A percentile compares a stretch with the other conserved stretches of the same genome.
Conservation (phyloP, 2,329 filamentous ascomycete species). For the Cladosporium halotolerans region DNA sequence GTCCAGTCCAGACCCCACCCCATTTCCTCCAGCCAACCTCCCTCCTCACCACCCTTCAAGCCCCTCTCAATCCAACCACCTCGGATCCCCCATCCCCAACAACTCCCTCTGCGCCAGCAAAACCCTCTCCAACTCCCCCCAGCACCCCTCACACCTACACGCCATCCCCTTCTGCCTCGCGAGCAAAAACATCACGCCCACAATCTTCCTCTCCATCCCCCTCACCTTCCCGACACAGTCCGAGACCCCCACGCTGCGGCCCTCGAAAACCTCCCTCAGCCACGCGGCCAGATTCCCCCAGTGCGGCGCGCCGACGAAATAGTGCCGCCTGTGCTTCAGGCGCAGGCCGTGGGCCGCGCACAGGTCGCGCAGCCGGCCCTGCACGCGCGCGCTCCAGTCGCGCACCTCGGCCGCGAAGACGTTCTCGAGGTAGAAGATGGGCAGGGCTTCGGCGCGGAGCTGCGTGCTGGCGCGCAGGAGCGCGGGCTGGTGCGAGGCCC, state of each 20-base stretch:
- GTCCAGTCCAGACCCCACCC: no score
- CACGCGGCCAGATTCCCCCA: neutral
- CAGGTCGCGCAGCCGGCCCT: neutral
- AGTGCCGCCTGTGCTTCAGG: neutral
- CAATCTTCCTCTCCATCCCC: neutral
- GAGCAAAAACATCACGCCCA: neutral
- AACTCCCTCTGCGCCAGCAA: neutral
- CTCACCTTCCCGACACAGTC: neutral
- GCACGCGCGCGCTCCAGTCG: neutral
- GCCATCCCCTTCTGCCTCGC: neutral
- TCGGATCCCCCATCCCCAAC: neutral
- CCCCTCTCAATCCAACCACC: neutral
- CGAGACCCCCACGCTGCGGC: neutral
- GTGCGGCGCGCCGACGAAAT: neutral
- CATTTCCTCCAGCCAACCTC: no score
- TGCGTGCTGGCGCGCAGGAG: neutral
- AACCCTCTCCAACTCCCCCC: neutral
- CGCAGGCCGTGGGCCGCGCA: neutral
- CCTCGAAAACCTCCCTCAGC: neutral
- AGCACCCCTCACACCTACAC: neutral
- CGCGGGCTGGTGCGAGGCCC: neutral
- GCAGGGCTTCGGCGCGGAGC: neutral
- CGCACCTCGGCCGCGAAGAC: neutral
- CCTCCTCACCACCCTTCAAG: no score
- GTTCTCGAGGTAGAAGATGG: conserved; percentile 7